A percentile compares a stretch with the other conserved stretches of the same genome.
phyloP scores from a whole-genome alignment of 345 rosid species.

The Trapa bicornis region DNA sequence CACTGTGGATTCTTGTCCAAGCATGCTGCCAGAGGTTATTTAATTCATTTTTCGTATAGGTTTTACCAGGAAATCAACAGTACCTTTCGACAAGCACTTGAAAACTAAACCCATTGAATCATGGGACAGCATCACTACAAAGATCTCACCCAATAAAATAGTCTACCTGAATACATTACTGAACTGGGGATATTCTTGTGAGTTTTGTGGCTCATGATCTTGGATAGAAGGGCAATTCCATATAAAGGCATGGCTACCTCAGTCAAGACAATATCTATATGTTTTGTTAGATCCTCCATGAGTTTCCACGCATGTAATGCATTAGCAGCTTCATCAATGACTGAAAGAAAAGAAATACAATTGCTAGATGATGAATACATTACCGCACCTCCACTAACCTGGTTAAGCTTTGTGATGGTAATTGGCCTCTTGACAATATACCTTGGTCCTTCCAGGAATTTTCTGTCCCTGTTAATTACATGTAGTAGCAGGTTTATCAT shows the following conservation, averaged over 20 bases:
- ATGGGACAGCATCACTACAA: constrained; percentile 77
- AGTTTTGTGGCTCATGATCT: constrained; percentile 61
- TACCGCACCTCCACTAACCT: neutral
- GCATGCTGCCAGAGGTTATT: constrained; percentile 81
- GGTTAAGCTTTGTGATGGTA: neutral
- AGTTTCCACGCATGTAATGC: constrained; percentile 63
- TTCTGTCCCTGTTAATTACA: neutral
- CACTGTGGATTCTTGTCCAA: constrained; percentile 79
- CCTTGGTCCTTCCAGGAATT: neutral
- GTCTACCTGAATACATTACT: neutral
- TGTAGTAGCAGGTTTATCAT: neutral
- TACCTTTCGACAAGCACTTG: constrained; percentile 73
- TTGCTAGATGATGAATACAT: neutral
- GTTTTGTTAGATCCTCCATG: constrained; percentile 47
- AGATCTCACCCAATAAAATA: neutral
- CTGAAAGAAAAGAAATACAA: constrained; percentile 4
- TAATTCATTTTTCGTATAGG: constrained; percentile 77
- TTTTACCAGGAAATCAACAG: constrained; percentile 74
- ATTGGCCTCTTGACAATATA: neutral
- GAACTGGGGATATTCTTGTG: constrained; percentile 43
- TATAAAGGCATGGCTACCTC: constrained; percentile 75
- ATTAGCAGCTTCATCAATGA: constrained; percentile 49
- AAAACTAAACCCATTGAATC: constrained; percentile 75
- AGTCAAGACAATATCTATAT: constrained; percentile 55
- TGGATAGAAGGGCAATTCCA: constrained; percentile 61